These are phyloP conservation scores for Umbilicus rupestris DNA, from an alignment of 164 flowering plant genomes.

Conservation along the genomic window DNA sequence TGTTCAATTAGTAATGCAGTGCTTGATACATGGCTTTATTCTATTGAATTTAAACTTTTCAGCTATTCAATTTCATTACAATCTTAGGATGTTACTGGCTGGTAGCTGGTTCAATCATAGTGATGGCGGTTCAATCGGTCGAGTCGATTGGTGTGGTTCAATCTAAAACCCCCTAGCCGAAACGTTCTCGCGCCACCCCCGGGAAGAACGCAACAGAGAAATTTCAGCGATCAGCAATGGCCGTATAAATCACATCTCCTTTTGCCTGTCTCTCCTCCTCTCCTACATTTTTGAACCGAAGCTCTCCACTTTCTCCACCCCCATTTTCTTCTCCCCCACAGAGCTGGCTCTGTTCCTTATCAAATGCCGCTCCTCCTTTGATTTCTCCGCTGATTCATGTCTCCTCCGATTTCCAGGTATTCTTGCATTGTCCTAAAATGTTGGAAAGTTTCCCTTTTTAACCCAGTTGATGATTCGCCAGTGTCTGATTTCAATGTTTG, in stretches of 20 bases:
- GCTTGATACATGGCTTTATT: no score
- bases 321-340: not conserved
- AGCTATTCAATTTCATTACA: no score
- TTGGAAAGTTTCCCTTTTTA: no score
- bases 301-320: not conserved
- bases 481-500: no score
- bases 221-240: not conserved
- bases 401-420: conserved; percentile 3
- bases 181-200: not conserved
- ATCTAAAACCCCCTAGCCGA: not conserved
- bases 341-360: not conserved
- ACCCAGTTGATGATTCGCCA: no score
- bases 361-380: not conserved
- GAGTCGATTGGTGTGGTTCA: no score
- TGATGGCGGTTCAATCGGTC: no score
- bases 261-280: not conserved
- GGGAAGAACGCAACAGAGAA: not conserved
- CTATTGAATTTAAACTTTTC: no score
- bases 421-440: no score
- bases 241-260: not conserved
- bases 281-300: not conserved
- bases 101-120: no score
- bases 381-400: not conserved
- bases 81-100: no score
- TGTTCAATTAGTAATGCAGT: no score